Conservation (phyloP, 1,284 basidiomycete species). For the Veloboletus limbatus region DNA sequence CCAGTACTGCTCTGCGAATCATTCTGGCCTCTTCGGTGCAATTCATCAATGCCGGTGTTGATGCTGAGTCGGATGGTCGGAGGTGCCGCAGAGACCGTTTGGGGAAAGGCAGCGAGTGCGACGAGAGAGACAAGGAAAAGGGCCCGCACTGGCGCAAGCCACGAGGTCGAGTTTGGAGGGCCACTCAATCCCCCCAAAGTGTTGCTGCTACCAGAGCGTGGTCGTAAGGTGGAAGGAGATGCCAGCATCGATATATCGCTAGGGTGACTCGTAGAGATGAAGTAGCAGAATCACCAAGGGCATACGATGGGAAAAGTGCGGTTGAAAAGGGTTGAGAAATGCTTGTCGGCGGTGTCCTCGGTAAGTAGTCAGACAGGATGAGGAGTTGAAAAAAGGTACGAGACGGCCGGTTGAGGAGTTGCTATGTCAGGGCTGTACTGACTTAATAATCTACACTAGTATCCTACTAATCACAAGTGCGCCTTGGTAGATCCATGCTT, state of each 20-base stretch:
- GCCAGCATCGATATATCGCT: neutral
- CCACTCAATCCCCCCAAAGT: no score
- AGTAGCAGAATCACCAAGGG: no score
- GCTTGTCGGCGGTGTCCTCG: conserved; percentile 8
- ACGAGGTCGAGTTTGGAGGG: no score
- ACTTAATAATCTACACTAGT: no score
- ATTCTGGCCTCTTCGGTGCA: neutral
- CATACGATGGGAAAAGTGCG: no score
- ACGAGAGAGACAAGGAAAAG: conserved; percentile 6
- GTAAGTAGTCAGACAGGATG: no score
- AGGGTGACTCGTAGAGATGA: no score
- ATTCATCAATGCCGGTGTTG: neutral
- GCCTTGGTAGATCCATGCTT: conserved; percentile 9
- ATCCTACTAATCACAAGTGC: conserved; percentile 17
- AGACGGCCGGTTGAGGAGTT: no score
- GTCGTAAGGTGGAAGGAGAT: no score
- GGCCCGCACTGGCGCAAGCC: no score
- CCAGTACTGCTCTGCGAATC: neutral
- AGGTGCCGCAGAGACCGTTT: conserved; percentile 17
- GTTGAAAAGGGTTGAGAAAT: conserved; percentile 10
- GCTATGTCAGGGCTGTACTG: conserved; percentile 7
- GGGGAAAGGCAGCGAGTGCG: neutral
- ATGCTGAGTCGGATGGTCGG: neutral
- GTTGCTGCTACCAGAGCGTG: conserved; percentile 9
- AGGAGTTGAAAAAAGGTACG: no score